phyloP scores from a whole-genome alignment of 73 alveolate species.

The Urostyla sp. region DNA sequence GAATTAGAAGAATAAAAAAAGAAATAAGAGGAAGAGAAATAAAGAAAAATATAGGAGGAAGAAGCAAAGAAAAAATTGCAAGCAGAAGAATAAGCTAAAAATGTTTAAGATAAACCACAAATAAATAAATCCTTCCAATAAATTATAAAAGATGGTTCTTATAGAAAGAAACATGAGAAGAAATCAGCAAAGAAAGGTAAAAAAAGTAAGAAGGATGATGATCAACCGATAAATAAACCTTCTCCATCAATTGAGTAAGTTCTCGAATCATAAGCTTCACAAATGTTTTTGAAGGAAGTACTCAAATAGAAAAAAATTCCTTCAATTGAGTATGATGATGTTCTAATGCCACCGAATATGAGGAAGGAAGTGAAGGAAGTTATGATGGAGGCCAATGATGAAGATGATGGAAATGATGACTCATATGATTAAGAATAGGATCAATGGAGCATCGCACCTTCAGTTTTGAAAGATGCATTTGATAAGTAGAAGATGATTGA shows the following conservation, averaged over 20 bases:
- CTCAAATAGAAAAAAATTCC: too few species aligned
- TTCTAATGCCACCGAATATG: neutral
- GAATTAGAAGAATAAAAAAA: conserved; percentile 62
- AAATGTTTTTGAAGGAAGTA: neutral
- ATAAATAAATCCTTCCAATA: conserved; percentile 12
- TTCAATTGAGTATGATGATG: neutral
- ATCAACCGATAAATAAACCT: conserved; percentile 10
- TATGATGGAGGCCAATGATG: neutral
- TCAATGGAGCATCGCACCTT: neutral
- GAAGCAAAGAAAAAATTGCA: conserved; percentile 38
- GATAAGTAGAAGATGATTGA: conserved; percentile 29
- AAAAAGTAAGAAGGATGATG: conserved; percentile 28
- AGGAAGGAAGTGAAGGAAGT: neutral
- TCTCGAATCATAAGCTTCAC: neutral
- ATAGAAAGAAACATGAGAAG: neutral
- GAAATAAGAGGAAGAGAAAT: conserved; percentile 15
- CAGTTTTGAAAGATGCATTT: neutral
- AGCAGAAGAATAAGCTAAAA: conserved; percentile 30
- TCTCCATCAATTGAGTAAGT: neutral
- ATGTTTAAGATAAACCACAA: conserved; percentile 1
- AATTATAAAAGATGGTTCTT: neutral
- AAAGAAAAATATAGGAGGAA: conserved; percentile 29
- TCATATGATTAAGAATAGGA: neutral
- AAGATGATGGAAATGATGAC: conserved; percentile 1
- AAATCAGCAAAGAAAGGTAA: conserved; percentile 25